Evolutionary conservation across 1,284 basidiomycete genomes (phyloP), one percentile per base, ranked within the genome.

Genomic region (Leccinum subrobustum): DNA sequence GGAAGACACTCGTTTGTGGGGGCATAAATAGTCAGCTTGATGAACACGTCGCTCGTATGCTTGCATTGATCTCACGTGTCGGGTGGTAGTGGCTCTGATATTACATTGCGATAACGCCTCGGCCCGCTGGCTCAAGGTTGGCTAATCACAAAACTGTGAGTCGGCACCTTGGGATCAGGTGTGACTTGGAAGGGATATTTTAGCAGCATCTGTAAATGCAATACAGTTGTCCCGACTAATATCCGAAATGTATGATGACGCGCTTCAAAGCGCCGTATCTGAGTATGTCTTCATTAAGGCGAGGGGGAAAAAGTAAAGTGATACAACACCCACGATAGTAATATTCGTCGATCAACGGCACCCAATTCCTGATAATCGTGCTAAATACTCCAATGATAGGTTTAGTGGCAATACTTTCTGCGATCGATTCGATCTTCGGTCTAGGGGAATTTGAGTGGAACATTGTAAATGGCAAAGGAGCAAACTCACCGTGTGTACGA

Each of bases 301-400:
- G 39, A 44, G 39, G 55, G 20, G 8, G 14, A 16, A 51, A 42
- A 29, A 54, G 51, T 7, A 14, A 23, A 14, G 44, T 44, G 11
- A 52, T 18, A n/a, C 5, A 18, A 33, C 44, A 63, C 92, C 70
- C 68, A 95, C 93, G 97, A 79, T 95, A 97, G 79, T 96, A 91
- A 78, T 96, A 96, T 72, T 95, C 92, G 75, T 98, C 91, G 65
- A 98, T 93, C 68, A 98, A 78, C 9, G 94, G 94, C 64, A 97
- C 84, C 89, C 96, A 98, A 70, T 96, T 95, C 65, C 87, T 86
- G 63, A 95, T 75, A 59, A 97, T 79, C 23, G 87, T 86, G 59
- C 92, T 85, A 33, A 95, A 76, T 55, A 96, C 71, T 27, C 90
- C 87, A 27, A 98, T 69, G 39, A 96, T 62, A 25, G 94, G 93